A percentile compares a stretch with the other conserved stretches of the same genome.
These are phyloP conservation scores for Diaporthe sp. DNA, from an alignment of 2,329 filamentous ascomycete species.

Conservation along the genomic window DNA sequence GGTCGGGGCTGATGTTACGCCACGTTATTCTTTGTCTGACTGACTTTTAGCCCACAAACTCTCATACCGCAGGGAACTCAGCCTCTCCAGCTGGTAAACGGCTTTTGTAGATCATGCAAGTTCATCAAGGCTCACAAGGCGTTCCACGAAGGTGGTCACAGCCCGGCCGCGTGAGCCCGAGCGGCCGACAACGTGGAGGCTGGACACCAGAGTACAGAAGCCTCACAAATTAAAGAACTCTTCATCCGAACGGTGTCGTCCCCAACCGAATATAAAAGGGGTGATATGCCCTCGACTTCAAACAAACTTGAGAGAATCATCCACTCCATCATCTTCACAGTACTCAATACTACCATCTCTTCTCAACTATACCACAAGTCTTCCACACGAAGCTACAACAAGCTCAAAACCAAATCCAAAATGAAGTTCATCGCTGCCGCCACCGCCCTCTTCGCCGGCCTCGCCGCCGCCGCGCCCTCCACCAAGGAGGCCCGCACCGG, in stretches of 20 bases:
- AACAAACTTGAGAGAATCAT: slow-evolving; percentile 9
- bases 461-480: slow-evolving; percentile 36
- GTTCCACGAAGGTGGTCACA: slow-evolving; percentile 34
- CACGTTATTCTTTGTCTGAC: slow-evolving; percentile 8
- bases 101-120: background rate
- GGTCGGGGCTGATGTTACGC: background rate
- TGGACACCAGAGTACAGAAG: slow-evolving; percentile 17
- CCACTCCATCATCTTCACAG: slow-evolving; percentile 17
- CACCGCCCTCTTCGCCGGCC: slow-evolving; percentile 39
- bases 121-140: background rate
- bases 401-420: slow-evolving; percentile 5
- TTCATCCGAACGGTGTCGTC: background rate
- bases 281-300: background rate
- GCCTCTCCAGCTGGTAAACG: slow-evolving; percentile 8
- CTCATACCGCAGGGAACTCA: slow-evolving; percentile 9
- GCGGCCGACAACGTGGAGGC: slow-evolving; percentile 25
- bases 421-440: slow-evolving; percentile 37
- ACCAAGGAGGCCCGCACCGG: slow-evolving; percentile 25
- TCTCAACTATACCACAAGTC: background rate
- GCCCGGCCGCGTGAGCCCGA: slow-evolving; percentile 16
- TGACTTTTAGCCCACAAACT: background rate
- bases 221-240: background rate
- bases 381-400: background rate
- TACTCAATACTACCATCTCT: background rate
- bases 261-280: slow-evolving; percentile 24